A percentile compares a stretch with the other conserved stretches of the same genome.
Conservation (phyloP, 78 protist genomes). For the Pelomyxa schiedti region DNA sequence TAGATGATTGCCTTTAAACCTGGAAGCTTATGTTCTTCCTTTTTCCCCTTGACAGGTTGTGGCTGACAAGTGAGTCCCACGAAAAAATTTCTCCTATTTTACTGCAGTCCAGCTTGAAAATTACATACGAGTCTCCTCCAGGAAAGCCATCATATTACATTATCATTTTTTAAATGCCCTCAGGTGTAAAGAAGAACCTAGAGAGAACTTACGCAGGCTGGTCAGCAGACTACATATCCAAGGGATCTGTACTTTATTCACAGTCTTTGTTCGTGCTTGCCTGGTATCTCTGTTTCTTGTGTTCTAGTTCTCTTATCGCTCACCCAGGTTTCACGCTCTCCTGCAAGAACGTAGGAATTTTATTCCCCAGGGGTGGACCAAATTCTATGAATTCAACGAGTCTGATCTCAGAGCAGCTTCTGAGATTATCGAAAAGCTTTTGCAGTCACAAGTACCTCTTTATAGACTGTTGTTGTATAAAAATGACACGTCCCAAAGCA, state of each 20-base stretch:
- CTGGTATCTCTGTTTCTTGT: too few relatives aligned
- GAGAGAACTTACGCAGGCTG: slow-evolving; percentile 8
- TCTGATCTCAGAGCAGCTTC: slow-evolving; percentile 24
- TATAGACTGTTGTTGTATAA: too few relatives aligned
- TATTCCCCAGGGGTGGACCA: slow-evolving; percentile 78
- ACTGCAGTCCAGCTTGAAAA: slow-evolving; percentile 32
- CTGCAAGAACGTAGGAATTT: slow-evolving; percentile 69
- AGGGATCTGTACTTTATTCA: slow-evolving; percentile 54
- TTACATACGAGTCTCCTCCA: slow-evolving; percentile 77
- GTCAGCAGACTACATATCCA: neutral
- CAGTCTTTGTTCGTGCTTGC: slow-evolving; percentile 63
- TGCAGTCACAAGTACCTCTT: neutral
- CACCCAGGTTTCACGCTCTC: slow-evolving; percentile 77
- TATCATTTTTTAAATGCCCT: too few relatives aligned
- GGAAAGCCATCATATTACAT: too few relatives aligned
- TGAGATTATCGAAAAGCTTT: neutral
- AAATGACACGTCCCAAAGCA: neutral
- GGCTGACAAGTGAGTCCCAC: slow-evolving; percentile 65
- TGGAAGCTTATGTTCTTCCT: neutral
- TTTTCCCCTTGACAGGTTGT: slow-evolving; percentile 25
- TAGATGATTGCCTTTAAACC: too few relatives aligned
- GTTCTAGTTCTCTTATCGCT: too few relatives aligned
- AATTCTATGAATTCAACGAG: slow-evolving; percentile 72
- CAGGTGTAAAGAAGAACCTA: slow-evolving; percentile 23
- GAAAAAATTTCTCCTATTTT: slow-evolving; percentile 51